A percentile compares a stretch with the other conserved stretches of the same genome.
Conservation (phyloP, 2,329 filamentous ascomycete genomes). For the Fusarium sp. region DNA sequence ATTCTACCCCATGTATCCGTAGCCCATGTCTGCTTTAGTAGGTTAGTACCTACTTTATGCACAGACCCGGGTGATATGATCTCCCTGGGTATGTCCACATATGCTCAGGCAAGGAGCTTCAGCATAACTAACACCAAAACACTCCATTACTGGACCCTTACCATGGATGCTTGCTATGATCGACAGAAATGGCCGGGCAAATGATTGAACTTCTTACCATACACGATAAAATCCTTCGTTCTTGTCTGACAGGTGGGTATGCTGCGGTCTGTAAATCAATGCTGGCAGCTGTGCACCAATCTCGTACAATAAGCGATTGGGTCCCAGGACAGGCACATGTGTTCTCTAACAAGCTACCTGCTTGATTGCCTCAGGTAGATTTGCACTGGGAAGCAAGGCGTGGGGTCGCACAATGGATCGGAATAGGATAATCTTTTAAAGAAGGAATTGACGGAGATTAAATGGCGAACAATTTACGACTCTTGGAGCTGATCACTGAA, state of each 20-base stretch:
- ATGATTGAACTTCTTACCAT: not conserved
- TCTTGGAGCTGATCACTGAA: not conserved
- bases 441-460: not conserved
- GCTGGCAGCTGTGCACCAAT: not conserved
- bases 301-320: not conserved
- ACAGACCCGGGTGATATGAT: not conserved
- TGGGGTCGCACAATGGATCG: not conserved
- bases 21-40: not conserved
- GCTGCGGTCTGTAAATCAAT: not conserved
- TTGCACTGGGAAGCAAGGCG: not conserved
- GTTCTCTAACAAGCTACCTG: not conserved
- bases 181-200: too few species aligned
- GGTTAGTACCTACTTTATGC: not conserved
- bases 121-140: not conserved
- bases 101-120: not conserved
- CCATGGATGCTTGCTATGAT: too few species aligned
- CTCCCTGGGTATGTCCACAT: not conserved
- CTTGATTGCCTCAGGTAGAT: not conserved
- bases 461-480: not conserved
- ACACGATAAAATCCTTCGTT: not conserved
- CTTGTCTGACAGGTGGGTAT: not conserved
- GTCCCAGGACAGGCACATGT: not conserved
- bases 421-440: too few species aligned
- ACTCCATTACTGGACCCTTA: not conserved
- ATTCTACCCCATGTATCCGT: conserved; percentile 12